Conservation (phyloP, 352 stramenopile genomes). For the Phytophthora citrophthora region DNA sequence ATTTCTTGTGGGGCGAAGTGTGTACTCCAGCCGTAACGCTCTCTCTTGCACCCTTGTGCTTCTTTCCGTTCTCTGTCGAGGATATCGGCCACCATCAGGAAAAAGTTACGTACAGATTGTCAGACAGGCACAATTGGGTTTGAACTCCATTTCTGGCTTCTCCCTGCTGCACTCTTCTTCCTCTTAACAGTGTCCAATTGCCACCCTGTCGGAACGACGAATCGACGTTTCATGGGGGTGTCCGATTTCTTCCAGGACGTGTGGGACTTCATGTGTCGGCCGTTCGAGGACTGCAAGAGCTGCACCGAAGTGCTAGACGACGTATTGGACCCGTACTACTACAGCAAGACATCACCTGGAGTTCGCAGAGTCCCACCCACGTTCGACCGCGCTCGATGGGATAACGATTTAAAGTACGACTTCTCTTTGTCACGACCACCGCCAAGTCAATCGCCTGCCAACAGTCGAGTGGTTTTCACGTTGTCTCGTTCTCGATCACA, state of each 20-base stretch:
- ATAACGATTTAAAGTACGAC: slow-evolving; percentile 38
- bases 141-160: too few species aligned
- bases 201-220: neutral
- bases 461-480: slow-evolving; percentile 2
- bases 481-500: slow-evolving; percentile 22
- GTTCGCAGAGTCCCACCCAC: slow-evolving; percentile 26
- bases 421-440: slow-evolving; percentile 24
- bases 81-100: too few species aligned
- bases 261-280: slow-evolving; percentile 29
- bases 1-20: too few species aligned
- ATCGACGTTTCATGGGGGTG: slow-evolving; percentile 11
- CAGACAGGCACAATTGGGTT: too few species aligned
- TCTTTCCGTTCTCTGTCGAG: too few species aligned
- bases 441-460: slow-evolving; percentile 12
- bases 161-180: too few species aligned
- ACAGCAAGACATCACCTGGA: slow-evolving; percentile 35
- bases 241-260: slow-evolving; percentile 16
- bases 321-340: slow-evolving; percentile 34
- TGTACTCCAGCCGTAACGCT: too few species aligned
- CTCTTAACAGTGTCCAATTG: too few species aligned
- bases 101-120: too few species aligned
- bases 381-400: slow-evolving; percentile 28
- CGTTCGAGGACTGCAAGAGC: slow-evolving; percentile 38
- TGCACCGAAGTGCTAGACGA: slow-evolving; percentile 28
- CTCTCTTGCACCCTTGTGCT: too few species aligned